A percentile compares a stretch with the other conserved stretches of the same genome.
These are phyloP conservation scores for Pleurotus ostreatus DNA, from an alignment of 768 basidiomycete genomes.

Conservation along the genomic window DNA sequence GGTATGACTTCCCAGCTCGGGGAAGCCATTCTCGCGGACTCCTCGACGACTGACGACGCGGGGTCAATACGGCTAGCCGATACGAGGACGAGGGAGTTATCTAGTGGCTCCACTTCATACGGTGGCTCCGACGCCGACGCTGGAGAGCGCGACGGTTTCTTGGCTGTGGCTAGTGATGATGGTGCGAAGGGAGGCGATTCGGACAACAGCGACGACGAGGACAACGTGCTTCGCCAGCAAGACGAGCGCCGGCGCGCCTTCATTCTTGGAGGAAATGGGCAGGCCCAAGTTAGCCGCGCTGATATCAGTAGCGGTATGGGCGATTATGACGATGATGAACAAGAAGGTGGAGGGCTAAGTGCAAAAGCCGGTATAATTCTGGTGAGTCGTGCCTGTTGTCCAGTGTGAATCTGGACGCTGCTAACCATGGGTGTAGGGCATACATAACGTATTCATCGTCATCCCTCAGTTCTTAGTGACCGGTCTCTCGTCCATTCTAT, in stretches of 20 bases:
- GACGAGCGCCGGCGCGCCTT: not conserved
- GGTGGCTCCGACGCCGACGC: constrained; percentile 15
- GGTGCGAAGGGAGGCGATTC: constrained; percentile 21
- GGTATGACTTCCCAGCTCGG: constrained; percentile 49
- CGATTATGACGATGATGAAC: constrained; percentile 23
- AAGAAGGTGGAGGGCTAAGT: constrained; percentile 42
- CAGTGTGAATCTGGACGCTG: not conserved
- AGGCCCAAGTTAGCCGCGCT: constrained; percentile 46
- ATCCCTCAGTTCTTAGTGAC: constrained; percentile 93
- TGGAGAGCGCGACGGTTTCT: constrained; percentile 26
- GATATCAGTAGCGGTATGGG: constrained; percentile 29
- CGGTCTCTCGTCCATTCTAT: constrained; percentile 79
- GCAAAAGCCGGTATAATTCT: constrained; percentile 87
- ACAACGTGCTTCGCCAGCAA: constrained; percentile 4
- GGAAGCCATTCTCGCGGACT: constrained; percentile 77
- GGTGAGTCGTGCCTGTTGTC: constrained; percentile 35
- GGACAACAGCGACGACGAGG: constrained; percentile 6
- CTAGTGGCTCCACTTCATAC: not conserved
- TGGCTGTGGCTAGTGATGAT: constrained; percentile 15
- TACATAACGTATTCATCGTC: constrained; percentile 93
- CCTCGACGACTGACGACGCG: constrained; percentile 30
- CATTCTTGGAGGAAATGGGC: constrained; percentile 37
- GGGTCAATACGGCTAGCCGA: constrained; percentile 41
- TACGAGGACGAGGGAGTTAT: constrained; percentile 29
- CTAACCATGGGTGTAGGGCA: constrained; percentile 52